Base-by-base conservation (phyloP, 345 rosid genomes). In the Erodium maritimum region DNA sequence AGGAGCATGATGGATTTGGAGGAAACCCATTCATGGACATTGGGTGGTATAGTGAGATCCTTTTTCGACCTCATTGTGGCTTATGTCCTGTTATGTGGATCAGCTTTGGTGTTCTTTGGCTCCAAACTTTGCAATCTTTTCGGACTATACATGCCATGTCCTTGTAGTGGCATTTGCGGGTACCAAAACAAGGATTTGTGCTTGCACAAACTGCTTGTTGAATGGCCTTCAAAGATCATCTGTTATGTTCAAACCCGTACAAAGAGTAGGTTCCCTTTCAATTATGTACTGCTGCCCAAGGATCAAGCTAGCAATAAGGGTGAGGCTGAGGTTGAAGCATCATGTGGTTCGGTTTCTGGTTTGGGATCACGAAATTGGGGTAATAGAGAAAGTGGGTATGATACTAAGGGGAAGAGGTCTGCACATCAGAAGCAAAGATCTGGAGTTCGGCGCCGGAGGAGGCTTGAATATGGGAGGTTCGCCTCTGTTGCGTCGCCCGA, bases 61-160 rank as follows among this genome's bases (percentile, higher is more conserved):
- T 88, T 82, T 71, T 59, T 88, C 29, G 86, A 86, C 64, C 84
- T 91, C 51, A 63, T 67, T 24, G 45, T 91, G 67, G 85, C 86
- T 63, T 80, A 73, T 67, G 56, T 75, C 61, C 84, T 88, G 61
- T 73, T 91, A 2, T 88, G 84, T 60, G 73, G 53, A 58, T 79
- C 91, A n/a, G 59, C 76, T 54, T 66, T 79, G 22, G 71, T 71
- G 16, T 88, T 67, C 64, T 53, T 81, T 6, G 71, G 65, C 61
- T 79, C 79, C 0, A 86, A 75, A 67, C 75, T 88, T 57, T 66
- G 74, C 56, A 42, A 51, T 54, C 7, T 62, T 45, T 64, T 85
- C 56, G 83, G 89, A 54, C 48, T 72, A 50, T 63, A n/a, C 62
- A 21, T 84, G 66, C 96, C 91, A 13, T 85, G 86, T 71, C 81